Evolutionary conservation across 179 eudicot species (phyloP), one percentile per base, ranked within the genome.

Genomic region (Silene vulgaris): DNA sequence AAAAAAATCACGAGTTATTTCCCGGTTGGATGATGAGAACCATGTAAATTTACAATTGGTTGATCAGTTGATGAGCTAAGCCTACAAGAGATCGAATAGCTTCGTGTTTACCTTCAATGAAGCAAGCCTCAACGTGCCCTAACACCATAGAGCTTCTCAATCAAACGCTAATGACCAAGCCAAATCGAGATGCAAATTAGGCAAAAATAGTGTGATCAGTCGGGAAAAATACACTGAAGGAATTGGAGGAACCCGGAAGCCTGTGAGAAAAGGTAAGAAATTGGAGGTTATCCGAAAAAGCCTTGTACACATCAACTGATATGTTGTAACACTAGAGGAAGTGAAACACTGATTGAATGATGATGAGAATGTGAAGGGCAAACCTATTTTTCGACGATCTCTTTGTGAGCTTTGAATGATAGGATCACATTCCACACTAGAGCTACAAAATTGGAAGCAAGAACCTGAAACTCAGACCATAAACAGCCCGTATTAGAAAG

Each of bases 371-470:
- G 19, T 5, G 40, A 50, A 74, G 50, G 8, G 8, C 77, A 50
- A 79, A 85, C 89, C 80, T 85, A 82, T 80, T 88, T 83, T 7
- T 78, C 43, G 66, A 78, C 52, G 54, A 87, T 82, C 73, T 82
- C 90, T 81, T 84, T 87, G 80, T 89, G 90, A 77, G 92, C 89
- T 86, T 87, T 89, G 71, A 80, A 87, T 4, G 90, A 89, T 61
- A 89, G 84, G 73, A 89, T 89, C 72, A 89, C 92, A 69, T 89
- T 89, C 90, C 92, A 89, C 26, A 74, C 71, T 75, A 89, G 57
- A 76, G 90, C 84, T 37, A 87, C 75, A 52, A 89, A 82, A 79
- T 89, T 89, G 5, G 92, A 86, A 54, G 90, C 89, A 74, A 87
- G 90, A 78, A 89, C 89, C 92, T 87, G 84, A 62, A 83, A 77